Conservation (phyloP, 495 filamentous ascomycete genomes). For the Evernia prunastri region DNA sequence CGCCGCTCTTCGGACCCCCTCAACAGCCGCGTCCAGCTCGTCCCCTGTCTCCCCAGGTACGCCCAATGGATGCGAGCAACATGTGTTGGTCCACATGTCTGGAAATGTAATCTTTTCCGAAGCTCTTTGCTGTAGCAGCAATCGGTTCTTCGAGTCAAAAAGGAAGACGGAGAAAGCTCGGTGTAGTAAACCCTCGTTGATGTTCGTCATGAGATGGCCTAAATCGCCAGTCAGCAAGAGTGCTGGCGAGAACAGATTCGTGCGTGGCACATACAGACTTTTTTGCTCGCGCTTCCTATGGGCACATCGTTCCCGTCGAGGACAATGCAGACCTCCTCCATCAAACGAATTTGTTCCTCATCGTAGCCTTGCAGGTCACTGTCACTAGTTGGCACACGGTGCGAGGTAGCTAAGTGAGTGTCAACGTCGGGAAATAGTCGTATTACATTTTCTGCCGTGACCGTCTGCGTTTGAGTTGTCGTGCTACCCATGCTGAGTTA, state of each 20-base stretch:
- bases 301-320: conserved; percentile 85
- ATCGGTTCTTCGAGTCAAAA: conserved; percentile 80
- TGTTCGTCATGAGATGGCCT: conserved; percentile 99
- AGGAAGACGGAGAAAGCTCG: conserved; percentile 97
- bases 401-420: conserved; percentile 61
- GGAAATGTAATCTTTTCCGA: conserved; percentile 99
- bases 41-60: conserved; percentile 86
- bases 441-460: conserved; percentile 81
- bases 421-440: conserved; percentile 93
- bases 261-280: conserved; percentile 68
- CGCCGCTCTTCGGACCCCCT: conserved; percentile 83
- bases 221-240: background rate
- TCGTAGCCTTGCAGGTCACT: conserved; percentile 75
- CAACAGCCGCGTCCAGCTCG: conserved; percentile 69
- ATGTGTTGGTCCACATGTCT: conserved; percentile 99
- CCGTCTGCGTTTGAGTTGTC: conserved; percentile 43
- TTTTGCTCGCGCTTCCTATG: conserved; percentile 97
- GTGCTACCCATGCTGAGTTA: conserved; percentile 44
- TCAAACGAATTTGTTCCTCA: conserved; percentile 92
- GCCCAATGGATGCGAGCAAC: conserved; percentile 94
- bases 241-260: background rate
- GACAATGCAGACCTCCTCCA: conserved; percentile 99
- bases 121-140: conserved; percentile 93
- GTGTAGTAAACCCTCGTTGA: conserved; percentile 89
- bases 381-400: conserved; percentile 36